Base-by-base conservation (phyloP, 495 filamentous ascomycete species). In the Xylaria curta region DNA sequence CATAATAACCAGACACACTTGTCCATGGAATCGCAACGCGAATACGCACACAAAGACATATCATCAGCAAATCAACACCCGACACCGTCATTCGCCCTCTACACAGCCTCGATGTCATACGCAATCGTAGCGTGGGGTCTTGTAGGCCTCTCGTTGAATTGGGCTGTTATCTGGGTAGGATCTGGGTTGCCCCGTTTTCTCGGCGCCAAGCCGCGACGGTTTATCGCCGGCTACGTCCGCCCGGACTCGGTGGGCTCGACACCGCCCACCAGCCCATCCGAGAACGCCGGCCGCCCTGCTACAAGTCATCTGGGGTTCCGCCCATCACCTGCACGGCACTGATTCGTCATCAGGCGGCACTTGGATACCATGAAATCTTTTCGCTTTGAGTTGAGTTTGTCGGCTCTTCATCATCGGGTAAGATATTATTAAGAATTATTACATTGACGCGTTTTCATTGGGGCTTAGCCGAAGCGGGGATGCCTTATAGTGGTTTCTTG, bases 51-150 rank as follows among this genome's bases (percentile, higher is more conserved):
- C 17, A 33, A n/a, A 36, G 12, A 19, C 1, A 53, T 10, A 53
- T 10, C 5, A 19, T n/a, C 46, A 53, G 31, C 63, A 36, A 24
- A 66, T 21, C 46, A 66, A 38, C 26, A 47, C 21, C 31, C 8
- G 13, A 21, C 19, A 5, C 5, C 44, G 15, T 8, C 42, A 1
- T 17, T 46, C 42, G 6, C 38, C 62, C 21, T 53, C 65, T 19
- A 44, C 65, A 56, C 65, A 67, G 65, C 65, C 65, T 67, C 65
- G n/a, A 56, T 26, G 65, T 31, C 7, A 28, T 56, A 56, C 65
- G 65, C 49, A 67, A 67, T 67, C 49, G 33, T 28, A 10, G 10
- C 21, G 46, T 36, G 33, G 33, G 49, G 49, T 56, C 28, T 38
- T 12, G 4, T 33, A 4, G 26, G 4, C 31, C n/a, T 46, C 26